These are phyloP conservation scores for Lactarius hengduanensis DNA, from an alignment of 768 basidiomycete genomes.

Conservation along the genomic window DNA sequence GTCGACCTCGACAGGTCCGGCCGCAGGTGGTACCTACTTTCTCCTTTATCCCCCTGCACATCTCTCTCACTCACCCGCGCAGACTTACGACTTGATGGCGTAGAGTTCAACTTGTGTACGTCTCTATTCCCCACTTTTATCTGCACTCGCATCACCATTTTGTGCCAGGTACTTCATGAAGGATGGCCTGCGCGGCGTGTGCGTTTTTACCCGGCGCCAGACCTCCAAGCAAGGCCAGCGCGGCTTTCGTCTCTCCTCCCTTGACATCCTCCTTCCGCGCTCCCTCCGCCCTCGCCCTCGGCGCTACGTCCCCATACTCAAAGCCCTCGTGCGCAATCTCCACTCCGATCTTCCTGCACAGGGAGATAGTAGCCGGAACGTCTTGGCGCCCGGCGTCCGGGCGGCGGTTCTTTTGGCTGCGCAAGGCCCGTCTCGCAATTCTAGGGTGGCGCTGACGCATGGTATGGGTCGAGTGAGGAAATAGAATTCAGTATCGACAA, in stretches of 20 bases:
- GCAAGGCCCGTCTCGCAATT: slow-evolving; percentile 49
- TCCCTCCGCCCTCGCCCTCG: slow-evolving; percentile 64
- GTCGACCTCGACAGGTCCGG: too few species aligned
- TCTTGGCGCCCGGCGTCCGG: slow-evolving; percentile 51
- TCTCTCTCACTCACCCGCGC: too few species aligned
- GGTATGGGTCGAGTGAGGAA: too few species aligned
- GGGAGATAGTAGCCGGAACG: slow-evolving; percentile 33
- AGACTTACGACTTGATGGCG: too few species aligned
- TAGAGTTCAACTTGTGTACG: slow-evolving; percentile 52
- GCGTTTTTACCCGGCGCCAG: slow-evolving; percentile 68
- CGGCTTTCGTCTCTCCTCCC: slow-evolving; percentile 74
- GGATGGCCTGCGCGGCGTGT: slow-evolving; percentile 62
- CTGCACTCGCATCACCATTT: slow-evolving; percentile 10
- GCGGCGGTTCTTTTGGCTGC: slow-evolving; percentile 58
- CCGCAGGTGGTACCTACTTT: too few species aligned
- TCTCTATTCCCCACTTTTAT: slow-evolving; percentile 17
- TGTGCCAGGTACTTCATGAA: slow-evolving; percentile 54
- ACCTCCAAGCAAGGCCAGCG: slow-evolving; percentile 72
- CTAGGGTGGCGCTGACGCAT: slow-evolving; percentile 34
- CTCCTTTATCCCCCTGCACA: too few species aligned
- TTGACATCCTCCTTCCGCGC: slow-evolving; percentile 69
- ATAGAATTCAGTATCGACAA: too few species aligned
- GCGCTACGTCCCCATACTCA: too few species aligned
- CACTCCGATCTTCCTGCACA: slow-evolving; percentile 43
- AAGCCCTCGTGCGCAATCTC: slow-evolving; percentile 46